phyloP scores from a whole-genome alignment of 2,329 filamentous ascomycete genomes.

The Trichocomaceae sp. region DNA sequence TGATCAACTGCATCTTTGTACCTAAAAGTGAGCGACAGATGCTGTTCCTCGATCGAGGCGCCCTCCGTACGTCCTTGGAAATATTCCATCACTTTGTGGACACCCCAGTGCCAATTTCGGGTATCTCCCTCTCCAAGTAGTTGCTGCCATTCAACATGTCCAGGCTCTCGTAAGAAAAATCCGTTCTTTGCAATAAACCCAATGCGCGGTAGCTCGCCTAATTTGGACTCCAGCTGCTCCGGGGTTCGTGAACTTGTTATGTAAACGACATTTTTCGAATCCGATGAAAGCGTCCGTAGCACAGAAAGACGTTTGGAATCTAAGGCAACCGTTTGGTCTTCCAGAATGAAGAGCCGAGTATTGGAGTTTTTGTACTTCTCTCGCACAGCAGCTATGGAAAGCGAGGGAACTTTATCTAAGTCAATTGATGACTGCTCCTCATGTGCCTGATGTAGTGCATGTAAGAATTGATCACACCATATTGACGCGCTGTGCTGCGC shows the following conservation, averaged over 20 bases:
- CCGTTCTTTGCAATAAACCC: conserved; percentile 91
- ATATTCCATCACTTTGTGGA: conserved; percentile 75
- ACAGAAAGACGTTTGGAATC: background rate
- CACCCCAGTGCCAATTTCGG: conserved; percentile 70
- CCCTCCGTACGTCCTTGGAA: conserved; percentile 84
- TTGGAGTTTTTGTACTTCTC: conserved; percentile 59
- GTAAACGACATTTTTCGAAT: conserved; percentile 76
- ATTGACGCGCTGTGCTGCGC: conserved; percentile 71
- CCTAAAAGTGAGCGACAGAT: conserved; percentile 81
- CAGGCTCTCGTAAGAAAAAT: conserved; percentile 70
- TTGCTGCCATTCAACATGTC: conserved; percentile 62
- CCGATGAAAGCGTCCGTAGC: conserved; percentile 54
- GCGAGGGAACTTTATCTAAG: conserved; percentile 70
- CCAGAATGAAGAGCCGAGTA: conserved; percentile 74
- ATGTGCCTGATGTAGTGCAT: conserved; percentile 64
- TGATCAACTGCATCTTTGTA: conserved; percentile 73
- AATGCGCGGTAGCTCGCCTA: conserved; percentile 63
- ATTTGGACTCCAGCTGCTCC: conserved; percentile 76
- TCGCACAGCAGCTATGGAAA: conserved; percentile 59
- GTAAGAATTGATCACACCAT: conserved; percentile 69
- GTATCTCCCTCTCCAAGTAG: conserved; percentile 67
- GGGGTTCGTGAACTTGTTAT: conserved; percentile 81
- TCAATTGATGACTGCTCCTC: conserved; percentile 74
- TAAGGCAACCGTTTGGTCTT: conserved; percentile 58
- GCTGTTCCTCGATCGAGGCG: conserved; percentile 74